Evolutionary conservation across 1,284 basidiomycete species (phyloP).

Genomic region (Macrocystidia cucumis): DNA sequence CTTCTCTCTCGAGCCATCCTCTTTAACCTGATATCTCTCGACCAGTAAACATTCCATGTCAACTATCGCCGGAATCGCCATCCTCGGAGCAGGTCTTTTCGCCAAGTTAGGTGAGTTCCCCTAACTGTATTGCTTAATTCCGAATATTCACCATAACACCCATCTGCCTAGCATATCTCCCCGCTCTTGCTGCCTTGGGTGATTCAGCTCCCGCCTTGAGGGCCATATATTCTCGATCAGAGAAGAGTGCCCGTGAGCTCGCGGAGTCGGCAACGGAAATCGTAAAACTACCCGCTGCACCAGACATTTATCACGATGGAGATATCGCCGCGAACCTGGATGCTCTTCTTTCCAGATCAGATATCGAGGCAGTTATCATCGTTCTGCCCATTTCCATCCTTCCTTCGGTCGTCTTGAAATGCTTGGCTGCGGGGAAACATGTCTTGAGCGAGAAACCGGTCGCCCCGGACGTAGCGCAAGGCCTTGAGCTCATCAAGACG

Average conservation of each 20-base stretch:
- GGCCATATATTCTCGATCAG: constrained; percentile 76
- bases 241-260: constrained; percentile 47
- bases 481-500: constrained; percentile 53
- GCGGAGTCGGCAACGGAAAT: constrained; percentile 33
- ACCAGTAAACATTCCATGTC: constrained; percentile 20
- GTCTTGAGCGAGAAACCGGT: constrained; percentile 85
- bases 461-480: constrained; percentile 61
- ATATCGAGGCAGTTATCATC: constrained; percentile 69
- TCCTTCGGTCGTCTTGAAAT: constrained; percentile 57
- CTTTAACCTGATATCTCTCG: constrained; percentile 2
- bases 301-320: constrained; percentile 52
- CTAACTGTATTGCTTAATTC: constrained; percentile 9
- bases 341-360: constrained; percentile 53
- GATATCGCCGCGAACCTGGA: constrained; percentile 43
- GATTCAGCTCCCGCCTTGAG: constrained; percentile 39
- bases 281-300: constrained; percentile 34
- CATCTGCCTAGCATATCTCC: constrained; percentile 53
- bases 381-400: constrained; percentile 73
- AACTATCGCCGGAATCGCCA: constrained; percentile 39
- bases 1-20: too few relatives aligned
- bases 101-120: constrained; percentile 55
- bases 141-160: constrained; percentile 24
- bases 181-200: constrained; percentile 51
- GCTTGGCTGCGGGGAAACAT: constrained; percentile 71
- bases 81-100: constrained; percentile 70